phyloP scores from a whole-genome alignment of 345 rosid genomes.

The Lumnitzera racemosa region DNA sequence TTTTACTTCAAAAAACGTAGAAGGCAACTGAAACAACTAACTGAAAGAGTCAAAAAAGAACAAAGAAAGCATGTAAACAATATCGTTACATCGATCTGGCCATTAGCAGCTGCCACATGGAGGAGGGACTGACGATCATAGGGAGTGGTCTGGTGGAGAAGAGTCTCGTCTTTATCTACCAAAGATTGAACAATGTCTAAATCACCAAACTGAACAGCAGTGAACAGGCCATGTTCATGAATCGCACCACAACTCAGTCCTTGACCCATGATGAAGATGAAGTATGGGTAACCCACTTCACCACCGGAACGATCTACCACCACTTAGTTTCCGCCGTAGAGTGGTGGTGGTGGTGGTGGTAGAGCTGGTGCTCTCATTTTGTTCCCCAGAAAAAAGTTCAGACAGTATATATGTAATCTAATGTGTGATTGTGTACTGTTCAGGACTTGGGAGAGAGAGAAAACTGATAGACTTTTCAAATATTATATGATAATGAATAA shows the following conservation, averaged over 20 bases:
- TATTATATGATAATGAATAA: too few species aligned
- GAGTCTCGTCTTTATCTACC: constrained; percentile 48
- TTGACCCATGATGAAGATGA: constrained; percentile 65
- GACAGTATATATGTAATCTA: too few species aligned
- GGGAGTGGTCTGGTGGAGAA: constrained; percentile 43
- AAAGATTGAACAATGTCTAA: constrained; percentile 33
- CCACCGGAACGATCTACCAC: neutral
- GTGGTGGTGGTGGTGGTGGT: too few species aligned
- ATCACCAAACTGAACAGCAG: constrained; percentile 76
- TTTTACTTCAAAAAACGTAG: constrained; percentile 5
- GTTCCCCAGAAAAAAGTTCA: too few species aligned
- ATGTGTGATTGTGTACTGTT: too few species aligned
- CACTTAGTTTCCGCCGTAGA: too few species aligned
- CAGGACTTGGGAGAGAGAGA: too few species aligned
- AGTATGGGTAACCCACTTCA: neutral
- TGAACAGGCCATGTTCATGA: constrained; percentile 62
- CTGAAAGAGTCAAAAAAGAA: constrained; percentile 9
- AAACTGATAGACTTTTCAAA: too few species aligned
- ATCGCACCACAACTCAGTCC: constrained; percentile 68
- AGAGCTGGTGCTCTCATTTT: too few species aligned
- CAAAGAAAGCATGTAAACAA: neutral
- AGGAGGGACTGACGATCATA: constrained; percentile 85
- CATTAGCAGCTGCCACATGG: constrained; percentile 94
- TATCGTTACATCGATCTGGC: constrained; percentile 82
- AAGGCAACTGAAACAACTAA: neutral